Conservation (phyloP, 345 rosid genomes). For the Arabidopsis suecica region DNA sequence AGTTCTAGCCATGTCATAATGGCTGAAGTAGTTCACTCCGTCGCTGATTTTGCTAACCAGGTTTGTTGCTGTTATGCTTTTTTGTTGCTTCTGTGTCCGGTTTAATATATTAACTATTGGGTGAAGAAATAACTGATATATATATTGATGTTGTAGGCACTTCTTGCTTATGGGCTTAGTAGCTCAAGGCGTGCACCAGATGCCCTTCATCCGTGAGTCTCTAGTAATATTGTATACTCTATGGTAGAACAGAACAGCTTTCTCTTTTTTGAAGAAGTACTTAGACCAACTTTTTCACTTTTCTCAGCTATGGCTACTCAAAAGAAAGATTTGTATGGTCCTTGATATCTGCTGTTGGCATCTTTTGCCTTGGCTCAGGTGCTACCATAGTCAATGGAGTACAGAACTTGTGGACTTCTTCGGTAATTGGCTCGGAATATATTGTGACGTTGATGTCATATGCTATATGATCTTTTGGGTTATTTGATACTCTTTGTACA, state of each 20-base stretch:
- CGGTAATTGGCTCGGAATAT: constrained; percentile 50
- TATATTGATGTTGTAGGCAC: constrained; percentile 67
- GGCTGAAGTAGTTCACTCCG: constrained; percentile 94
- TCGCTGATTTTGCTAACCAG: constrained; percentile 99
- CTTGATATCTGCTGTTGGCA: constrained; percentile 98
- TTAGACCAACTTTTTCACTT: constrained; percentile 29
- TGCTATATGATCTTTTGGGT: constrained; percentile 21
- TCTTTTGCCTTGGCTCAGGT: constrained; percentile 98
- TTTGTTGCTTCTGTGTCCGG: constrained; percentile 13
- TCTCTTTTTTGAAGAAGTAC: constrained; percentile 29
- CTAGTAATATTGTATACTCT: neutral
- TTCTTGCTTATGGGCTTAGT: constrained; percentile 95
- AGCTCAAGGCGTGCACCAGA: constrained; percentile 99
- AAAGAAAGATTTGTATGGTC: constrained; percentile 99
- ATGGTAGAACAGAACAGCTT: constrained; percentile 11
- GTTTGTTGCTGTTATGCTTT: constrained; percentile 44
- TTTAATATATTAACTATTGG: constrained; percentile 31
- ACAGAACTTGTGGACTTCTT: constrained; percentile 84
- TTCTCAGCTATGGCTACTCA: constrained; percentile 90
- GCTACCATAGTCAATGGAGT: constrained; percentile 95
- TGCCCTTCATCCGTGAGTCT: constrained; percentile 95
- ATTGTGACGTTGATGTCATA: neutral
- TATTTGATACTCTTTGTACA: constrained; percentile 4
- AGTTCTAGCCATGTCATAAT: constrained; percentile 97
- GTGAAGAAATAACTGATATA: constrained; percentile 56